Base-by-base conservation (phyloP, 1,284 basidiomycete genomes). In the Cutaneotrichosporon mucoides region DNA sequence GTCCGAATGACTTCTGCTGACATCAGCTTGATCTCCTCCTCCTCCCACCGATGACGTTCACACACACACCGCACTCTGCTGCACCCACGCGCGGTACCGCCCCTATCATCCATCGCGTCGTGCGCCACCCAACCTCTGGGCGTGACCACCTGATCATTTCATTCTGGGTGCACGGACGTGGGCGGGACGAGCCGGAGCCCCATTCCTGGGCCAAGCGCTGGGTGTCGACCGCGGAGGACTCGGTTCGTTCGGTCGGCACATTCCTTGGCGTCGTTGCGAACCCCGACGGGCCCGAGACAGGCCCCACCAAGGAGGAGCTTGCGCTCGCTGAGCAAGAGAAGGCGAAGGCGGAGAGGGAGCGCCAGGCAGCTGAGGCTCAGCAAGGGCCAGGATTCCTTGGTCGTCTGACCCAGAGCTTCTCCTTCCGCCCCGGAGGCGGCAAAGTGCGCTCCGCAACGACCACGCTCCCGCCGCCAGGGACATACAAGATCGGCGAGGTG, bases 91-190 rank as follows among this genome's bases (percentile, higher is more conserved):
- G 77, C 11, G 75, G 75, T 16, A 69, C 73, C 0, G 66, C 73
- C 2, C 73, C 75, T 1, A 63, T 79, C 40, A 66, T 69, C 24
- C 70, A 72, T 45, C 68, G 68, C 35, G 59, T 68, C 37, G 61
- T 76, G 10, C 68, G 70, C 36, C 68, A 77, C 51, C 75, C 75
- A 12, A 55, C 55, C 8, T 74, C 73, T 3, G 72, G 72, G 10
- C 69, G 73, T 33, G 77, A 79, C 55, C 77, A 79, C 64, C 66
- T 79, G 37, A 53, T 79, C 15, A 58, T 79, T 13, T 75, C 73
- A 1, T 79, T 79, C 66, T 79, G 69, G 69, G 72, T 76, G 0
- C 77, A 79, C 58, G 77, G 77, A 2, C 62, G 76, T 11, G 73
- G 75, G 0, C 68, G 65, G 53, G 71, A 76, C 54, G 75, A 79